Evolutionary conservation across 2,329 filamentous ascomycete genomes (phyloP).

Genomic region (Phyllosticta citriasiana): DNA sequence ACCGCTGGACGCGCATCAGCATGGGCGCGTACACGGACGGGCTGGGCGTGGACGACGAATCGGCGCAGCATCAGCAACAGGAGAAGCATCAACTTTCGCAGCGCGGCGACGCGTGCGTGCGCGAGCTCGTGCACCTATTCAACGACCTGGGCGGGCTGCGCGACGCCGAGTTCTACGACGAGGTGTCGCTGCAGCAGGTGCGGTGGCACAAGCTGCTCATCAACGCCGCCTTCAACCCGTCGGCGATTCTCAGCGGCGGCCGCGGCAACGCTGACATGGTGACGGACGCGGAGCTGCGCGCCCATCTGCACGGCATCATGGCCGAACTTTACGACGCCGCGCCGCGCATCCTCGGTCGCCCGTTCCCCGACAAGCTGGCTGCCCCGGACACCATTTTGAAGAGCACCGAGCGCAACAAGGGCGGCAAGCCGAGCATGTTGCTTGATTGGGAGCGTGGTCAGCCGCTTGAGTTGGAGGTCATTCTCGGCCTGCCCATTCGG

Average conservation of each 20-base stretch:
- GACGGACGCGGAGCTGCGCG: constrained; percentile 16
- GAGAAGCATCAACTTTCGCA: constrained; percentile 21
- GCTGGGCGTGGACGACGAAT: constrained; percentile 26
- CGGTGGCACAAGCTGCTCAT: constrained; percentile 53
- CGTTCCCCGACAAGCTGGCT: constrained; percentile 26
- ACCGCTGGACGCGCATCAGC: constrained; percentile 64
- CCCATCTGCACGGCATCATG: constrained; percentile 34
- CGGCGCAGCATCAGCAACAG: not conserved
- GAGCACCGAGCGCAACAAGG: constrained; percentile 51
- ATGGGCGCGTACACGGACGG: constrained; percentile 54
- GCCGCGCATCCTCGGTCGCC: constrained; percentile 27
- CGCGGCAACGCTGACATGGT: constrained; percentile 43
- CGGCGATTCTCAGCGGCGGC: constrained; percentile 46
- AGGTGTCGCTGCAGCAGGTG: constrained; percentile 55
- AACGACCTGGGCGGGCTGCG: constrained; percentile 49
- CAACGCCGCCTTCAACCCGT: constrained; percentile 53
- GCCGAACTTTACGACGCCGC: constrained; percentile 36
- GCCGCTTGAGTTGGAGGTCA: constrained; percentile 41
- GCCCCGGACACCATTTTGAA: constrained; percentile 28
- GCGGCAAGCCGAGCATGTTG: constrained; percentile 42
- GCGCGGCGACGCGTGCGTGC: constrained; percentile 35
- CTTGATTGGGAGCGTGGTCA: constrained; percentile 35
- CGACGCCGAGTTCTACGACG: constrained; percentile 55
- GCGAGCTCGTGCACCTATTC: constrained; percentile 45
- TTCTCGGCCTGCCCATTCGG: constrained; percentile 37